phyloP scores from a whole-genome alignment of 176 grass and related monocot species.

The Tuctoria greenei region DNA sequence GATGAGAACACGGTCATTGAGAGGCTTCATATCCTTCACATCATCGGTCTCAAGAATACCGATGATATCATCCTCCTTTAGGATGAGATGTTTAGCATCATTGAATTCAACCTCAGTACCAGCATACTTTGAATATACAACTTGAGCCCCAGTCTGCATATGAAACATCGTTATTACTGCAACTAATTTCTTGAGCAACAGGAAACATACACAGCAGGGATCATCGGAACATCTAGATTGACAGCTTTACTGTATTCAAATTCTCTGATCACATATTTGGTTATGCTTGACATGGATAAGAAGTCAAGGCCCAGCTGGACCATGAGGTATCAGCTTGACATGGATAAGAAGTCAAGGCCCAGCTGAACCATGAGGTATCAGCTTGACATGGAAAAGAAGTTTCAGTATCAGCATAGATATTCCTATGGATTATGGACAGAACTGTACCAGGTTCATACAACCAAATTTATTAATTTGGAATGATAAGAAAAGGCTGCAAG shows the following conservation, averaged over 20 bases:
- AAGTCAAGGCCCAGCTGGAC: neutral
- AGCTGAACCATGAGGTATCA: too few species aligned
- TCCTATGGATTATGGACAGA: neutral
- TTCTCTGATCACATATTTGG: neutral
- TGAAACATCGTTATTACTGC: slow-evolving; percentile 3
- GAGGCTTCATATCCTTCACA: slow-evolving; percentile 80
- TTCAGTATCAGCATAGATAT: neutral
- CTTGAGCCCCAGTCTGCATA: slow-evolving; percentile 57
- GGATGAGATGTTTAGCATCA: slow-evolving; percentile 67
- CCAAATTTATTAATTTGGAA: too few species aligned
- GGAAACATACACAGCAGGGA: neutral
- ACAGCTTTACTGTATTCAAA: slow-evolving; percentile 9
- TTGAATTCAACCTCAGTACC: slow-evolving; percentile 86
- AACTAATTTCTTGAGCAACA: neutral
- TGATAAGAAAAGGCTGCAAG: too few species aligned
- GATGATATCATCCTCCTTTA: slow-evolving; percentile 90
- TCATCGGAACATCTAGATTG: neutral
- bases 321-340: too few species aligned
- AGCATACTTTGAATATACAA: slow-evolving; percentile 81
- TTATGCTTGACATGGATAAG: neutral
- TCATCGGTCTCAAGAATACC: slow-evolving; percentile 76
- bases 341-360: neutral
- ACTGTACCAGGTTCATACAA: too few species aligned
- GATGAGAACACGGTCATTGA: slow-evolving; percentile 73
- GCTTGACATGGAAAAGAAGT: neutral